Conservation (phyloP, 202 grass and related monocot genomes). For the Panicum hallii region DNA sequence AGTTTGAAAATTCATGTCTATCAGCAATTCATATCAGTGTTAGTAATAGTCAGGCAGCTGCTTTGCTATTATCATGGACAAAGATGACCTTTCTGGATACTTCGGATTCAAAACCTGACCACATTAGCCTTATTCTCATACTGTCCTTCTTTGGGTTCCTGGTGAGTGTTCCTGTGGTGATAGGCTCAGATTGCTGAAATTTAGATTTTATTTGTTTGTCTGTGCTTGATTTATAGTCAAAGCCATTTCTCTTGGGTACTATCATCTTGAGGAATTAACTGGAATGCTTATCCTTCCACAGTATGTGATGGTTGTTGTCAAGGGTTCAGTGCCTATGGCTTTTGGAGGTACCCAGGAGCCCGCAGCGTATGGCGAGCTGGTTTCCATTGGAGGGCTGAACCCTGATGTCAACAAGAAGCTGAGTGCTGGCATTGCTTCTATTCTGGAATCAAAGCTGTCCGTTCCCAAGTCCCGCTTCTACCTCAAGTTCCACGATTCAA, state of each 20-base stretch:
- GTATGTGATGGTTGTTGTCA: constrained; percentile 92
- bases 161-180: neutral
- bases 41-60: neutral
- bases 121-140: neutral
- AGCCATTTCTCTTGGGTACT: neutral
- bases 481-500: constrained; percentile 83
- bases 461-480: constrained; percentile 75
- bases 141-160: neutral
- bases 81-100: neutral
- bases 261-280: constrained; percentile 25
- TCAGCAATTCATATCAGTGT: neutral
- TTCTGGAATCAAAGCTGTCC: constrained; percentile 77
- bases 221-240: neutral
- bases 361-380: constrained; percentile 83
- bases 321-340: constrained; percentile 87
- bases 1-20: neutral
- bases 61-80: neutral
- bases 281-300: constrained; percentile 32
- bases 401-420: constrained; percentile 91
- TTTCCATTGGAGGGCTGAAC: constrained; percentile 85
- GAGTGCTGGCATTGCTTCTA: constrained; percentile 68
- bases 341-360: constrained; percentile 82
- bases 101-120: neutral
- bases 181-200: neutral
- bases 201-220: neutral